Conservation (phyloP, 2,329 filamentous ascomycete species). For the Fusarium nodosum region DNA sequence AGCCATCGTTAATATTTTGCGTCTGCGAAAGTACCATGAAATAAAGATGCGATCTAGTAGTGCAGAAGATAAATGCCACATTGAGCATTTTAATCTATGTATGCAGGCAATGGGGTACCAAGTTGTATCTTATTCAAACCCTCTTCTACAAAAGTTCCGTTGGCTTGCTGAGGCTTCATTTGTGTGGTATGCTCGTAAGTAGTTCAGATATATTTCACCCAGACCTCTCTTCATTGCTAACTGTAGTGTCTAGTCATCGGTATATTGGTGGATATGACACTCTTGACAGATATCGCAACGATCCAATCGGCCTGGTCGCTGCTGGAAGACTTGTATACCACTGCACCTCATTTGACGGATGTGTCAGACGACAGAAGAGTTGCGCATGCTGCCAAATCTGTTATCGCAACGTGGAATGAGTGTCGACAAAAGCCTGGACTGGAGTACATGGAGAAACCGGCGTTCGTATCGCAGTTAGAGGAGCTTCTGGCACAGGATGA, state of each 20-base stretch:
- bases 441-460: conserved; percentile 3
- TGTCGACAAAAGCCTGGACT: conserved; percentile 21
- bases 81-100: conserved; percentile 25
- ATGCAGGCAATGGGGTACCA: conserved; percentile 28
- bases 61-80: conserved; percentile 9
- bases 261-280: conserved; percentile 23
- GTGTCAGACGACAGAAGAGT: conserved; percentile 22
- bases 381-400: conserved; percentile 22
- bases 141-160: background rate
- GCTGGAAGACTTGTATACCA: conserved; percentile 5
- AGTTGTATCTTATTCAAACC: conserved; percentile 4
- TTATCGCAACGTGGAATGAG: conserved; percentile 28
- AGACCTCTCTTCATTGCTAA: background rate
- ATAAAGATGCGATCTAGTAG: background rate
- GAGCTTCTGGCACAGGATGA: background rate
- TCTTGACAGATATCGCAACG: background rate
- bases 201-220: accelerated
- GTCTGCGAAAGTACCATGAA: conserved; percentile 20
- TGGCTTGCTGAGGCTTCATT: conserved; percentile 18
- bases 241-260: conserved; percentile 1
- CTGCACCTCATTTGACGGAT: conserved; percentile 6
- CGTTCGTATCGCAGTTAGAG: conserved; percentile 19
- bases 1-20: conserved; percentile 19
- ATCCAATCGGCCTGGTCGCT: conserved; percentile 23
- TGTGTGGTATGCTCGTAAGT: conserved; percentile 31